Conservation (phyloP, 2,329 filamentous ascomycete genomes). For the Sporothrix variecibatus region DNA sequence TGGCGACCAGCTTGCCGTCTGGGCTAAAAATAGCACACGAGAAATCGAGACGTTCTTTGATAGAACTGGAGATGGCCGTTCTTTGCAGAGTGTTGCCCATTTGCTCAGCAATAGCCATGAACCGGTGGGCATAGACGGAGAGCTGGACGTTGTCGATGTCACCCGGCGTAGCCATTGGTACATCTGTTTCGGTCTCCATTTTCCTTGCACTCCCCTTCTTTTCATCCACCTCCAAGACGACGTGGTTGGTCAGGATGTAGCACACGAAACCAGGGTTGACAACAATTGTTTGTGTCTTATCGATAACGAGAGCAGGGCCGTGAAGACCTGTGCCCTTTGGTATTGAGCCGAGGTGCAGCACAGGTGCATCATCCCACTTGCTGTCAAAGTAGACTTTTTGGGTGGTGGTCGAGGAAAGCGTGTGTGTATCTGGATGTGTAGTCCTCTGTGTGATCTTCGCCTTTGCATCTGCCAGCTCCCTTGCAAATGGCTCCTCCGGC, state of each 20-base stretch:
- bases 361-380: constrained; percentile 60
- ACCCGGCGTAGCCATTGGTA: constrained; percentile 56
- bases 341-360: constrained; percentile 34
- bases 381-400: constrained; percentile 80
- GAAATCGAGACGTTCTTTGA: constrained; percentile 27
- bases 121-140: constrained; percentile 25
- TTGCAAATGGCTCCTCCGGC: constrained; percentile 56
- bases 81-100: constrained; percentile 26
- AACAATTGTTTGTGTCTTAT: constrained; percentile 80
- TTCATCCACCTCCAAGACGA: neutral
- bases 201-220: neutral
- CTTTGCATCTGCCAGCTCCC: neutral
- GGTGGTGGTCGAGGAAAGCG: constrained; percentile 68
- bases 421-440: constrained; percentile 36
- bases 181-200: neutral
- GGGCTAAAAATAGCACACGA: constrained; percentile 79
- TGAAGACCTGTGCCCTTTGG: neutral
- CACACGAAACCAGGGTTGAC: neutral
- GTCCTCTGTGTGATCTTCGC: neutral
- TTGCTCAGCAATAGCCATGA: constrained; percentile 27
- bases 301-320: constrained; percentile 83
- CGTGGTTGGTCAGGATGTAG: neutral
- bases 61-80: constrained; percentile 22
- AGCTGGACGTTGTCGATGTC: constrained; percentile 39
- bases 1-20: constrained; percentile 73